Evolutionary conservation across 139 green algal genomes (phyloP).

Genomic region (Haematococcus sp.): DNA sequence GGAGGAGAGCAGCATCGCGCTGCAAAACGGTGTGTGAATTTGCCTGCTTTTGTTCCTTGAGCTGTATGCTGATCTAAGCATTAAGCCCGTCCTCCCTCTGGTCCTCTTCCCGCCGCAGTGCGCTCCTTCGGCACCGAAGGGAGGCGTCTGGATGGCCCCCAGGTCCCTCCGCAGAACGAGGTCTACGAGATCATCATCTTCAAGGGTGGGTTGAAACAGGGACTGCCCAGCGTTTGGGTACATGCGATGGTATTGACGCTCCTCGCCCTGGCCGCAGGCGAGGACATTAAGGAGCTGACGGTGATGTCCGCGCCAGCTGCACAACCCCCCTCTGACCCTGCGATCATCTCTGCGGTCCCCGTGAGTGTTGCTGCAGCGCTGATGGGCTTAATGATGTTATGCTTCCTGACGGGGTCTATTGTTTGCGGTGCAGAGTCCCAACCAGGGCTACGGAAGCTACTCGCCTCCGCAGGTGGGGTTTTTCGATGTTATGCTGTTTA

Average conservation of each 20-base stretch:
- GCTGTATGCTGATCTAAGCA: too few species aligned
- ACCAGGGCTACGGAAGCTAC: too few species aligned
- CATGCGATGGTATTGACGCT: background rate
- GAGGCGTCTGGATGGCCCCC: conserved; percentile 64
- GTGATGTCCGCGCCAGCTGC: conserved; percentile 52
- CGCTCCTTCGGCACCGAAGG: conserved; percentile 91
- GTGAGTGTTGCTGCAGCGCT: too few species aligned
- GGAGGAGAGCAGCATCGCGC: conserved; percentile 81
- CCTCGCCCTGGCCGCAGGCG: conserved; percentile 22
- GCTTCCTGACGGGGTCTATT: too few species aligned
- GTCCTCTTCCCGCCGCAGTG: conserved; percentile 40
- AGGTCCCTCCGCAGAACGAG: conserved; percentile 75
- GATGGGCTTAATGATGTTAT: too few species aligned
- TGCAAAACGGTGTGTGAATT: conserved; percentile 40
- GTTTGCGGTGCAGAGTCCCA: too few species aligned
- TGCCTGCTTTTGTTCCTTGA: background rate
- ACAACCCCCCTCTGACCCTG: conserved; percentile 31
- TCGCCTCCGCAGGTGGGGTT: background rate
- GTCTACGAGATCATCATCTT: conserved; percentile 96
- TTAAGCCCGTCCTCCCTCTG: background rate
- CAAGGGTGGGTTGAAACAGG: conserved; percentile 53
- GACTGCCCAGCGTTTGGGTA: background rate
- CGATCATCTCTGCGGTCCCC: conserved; percentile 40
- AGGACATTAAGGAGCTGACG: conserved; percentile 90
- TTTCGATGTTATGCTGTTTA: background rate